Conservation (phyloP, 148 eudicot species). For the Pharnaceum exiguum region DNA sequence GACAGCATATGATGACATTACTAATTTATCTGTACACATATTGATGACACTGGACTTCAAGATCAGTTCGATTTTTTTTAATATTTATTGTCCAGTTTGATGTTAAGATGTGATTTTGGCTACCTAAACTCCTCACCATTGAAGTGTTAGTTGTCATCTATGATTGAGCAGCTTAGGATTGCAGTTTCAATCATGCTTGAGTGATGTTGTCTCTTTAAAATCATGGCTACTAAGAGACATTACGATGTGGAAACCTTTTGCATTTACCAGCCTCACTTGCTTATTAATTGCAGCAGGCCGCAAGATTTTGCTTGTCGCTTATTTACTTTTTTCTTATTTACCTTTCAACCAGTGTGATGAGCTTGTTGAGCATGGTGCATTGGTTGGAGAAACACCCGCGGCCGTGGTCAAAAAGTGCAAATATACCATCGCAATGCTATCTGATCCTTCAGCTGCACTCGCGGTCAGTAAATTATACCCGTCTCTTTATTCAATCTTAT, state of each 20-base stretch:
- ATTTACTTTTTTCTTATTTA: background rate
- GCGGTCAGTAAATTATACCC: constrained; percentile 46
- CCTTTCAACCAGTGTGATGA: constrained; percentile 73
- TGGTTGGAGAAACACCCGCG: constrained; percentile 79
- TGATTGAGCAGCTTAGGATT: no score
- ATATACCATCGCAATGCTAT: constrained; percentile 84
- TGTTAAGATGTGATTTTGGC: no score
- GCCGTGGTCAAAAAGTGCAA: constrained; percentile 89
- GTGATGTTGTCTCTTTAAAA: no score
- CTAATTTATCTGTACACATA: background rate
- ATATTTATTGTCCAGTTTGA: background rate
- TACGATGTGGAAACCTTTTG: no score
- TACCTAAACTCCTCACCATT: no score
- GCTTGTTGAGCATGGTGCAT: constrained; percentile 84
- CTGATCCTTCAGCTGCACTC: constrained; percentile 90
- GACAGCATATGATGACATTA: no score
- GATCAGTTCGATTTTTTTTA: background rate
- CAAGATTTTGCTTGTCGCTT: background rate
- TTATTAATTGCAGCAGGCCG: background rate
- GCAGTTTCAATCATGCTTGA: no score
- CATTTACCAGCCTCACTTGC: no score
- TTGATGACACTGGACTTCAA: background rate
- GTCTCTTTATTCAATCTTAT: background rate
- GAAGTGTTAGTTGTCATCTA: no score
- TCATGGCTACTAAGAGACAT: no score